These are phyloP conservation scores for Lasiodiplodia theobromae DNA, from an alignment of 2,329 filamentous ascomycete species.

Conservation along the genomic window DNA sequence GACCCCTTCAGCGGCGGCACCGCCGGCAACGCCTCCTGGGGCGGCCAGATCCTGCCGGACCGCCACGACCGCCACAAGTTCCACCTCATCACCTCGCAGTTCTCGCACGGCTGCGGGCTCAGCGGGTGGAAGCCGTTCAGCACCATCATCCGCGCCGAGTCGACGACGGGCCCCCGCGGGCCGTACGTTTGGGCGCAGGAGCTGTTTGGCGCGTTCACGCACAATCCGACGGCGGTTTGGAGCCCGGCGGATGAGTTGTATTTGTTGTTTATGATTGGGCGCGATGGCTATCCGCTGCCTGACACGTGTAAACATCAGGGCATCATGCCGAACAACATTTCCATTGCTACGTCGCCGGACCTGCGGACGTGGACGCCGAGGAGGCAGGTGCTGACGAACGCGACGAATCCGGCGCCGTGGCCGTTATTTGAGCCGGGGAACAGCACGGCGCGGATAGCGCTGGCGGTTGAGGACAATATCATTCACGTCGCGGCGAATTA, in stretches of 20 bases:
- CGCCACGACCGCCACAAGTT: constrained; percentile 47
- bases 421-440: constrained; percentile 44
- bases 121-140: constrained; percentile 57
- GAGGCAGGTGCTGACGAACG: constrained; percentile 32
- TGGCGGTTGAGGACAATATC: constrained; percentile 47
- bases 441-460: constrained; percentile 40
- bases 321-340: constrained; percentile 35
- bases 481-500: constrained; percentile 44
- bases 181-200: constrained; percentile 54
- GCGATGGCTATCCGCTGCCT: constrained; percentile 39
- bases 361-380: constrained; percentile 11
- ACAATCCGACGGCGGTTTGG: constrained; percentile 57
- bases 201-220: constrained; percentile 53
- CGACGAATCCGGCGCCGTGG: constrained; percentile 55
- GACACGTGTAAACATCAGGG: constrained; percentile 31
- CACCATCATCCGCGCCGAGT: constrained; percentile 56
- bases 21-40: constrained; percentile 57
- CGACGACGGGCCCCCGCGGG: constrained; percentile 51
- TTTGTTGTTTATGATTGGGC: constrained; percentile 56
- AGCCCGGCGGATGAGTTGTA: constrained; percentile 54
- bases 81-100: constrained; percentile 56
- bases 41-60: constrained; percentile 56
- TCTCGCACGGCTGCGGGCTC: constrained; percentile 55
- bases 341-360: constrained; percentile 32
- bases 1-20: constrained; percentile 31